Base-by-base conservation (phyloP, 2,329 filamentous ascomycete genomes). In the Bipolaris cookei region DNA sequence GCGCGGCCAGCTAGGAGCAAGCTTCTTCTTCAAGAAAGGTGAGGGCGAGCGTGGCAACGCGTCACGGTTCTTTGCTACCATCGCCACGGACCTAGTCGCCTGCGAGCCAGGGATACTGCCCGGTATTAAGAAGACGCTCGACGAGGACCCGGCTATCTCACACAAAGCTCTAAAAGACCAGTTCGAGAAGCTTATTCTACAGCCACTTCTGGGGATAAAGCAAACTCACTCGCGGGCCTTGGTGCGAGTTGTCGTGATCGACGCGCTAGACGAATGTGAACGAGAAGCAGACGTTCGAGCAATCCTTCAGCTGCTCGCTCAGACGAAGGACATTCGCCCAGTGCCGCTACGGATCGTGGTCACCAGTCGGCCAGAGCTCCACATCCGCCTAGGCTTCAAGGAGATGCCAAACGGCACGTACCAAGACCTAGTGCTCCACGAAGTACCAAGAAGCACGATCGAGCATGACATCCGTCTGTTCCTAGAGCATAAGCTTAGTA, bases 191-290 rank as follows among this genome's bases (percentile, higher is more conserved):
- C 32, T 62, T 6, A 55, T 64, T 16, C 13, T 62, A 16, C 28
- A 58, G 21, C 59, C 56, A n/a, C 51, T 62, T 6, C 37, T 49
- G 11, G 30, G 6, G 7, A 49, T 49, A 39, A 7, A 35, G 10
- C 20, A 35, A 7, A 3, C 42, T 14, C 30, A 35, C n/a, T 20
- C 41, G 8, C 32, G 7, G 3, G 18, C n/a, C 13, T 42, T 38
- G 7, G 42, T 28, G 41, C 38, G 47, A 14, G 30, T 59, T 38
- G 6, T 59, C 23, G 56, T 64, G 2, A 58, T 67, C 13, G 62
- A 76, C 53, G 73, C 74, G 2, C 63, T 76, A 1, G 71, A 76
- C 47, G 71, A 76, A 54, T 76, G 71, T 50, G 68, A 73, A 3
- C 11, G 41, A 30, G 59, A 67, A 13, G 52, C 46, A 30, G 51